phyloP scores from a whole-genome alignment of 179 eudicot genomes.

The Patellifolia procumbens region DNA sequence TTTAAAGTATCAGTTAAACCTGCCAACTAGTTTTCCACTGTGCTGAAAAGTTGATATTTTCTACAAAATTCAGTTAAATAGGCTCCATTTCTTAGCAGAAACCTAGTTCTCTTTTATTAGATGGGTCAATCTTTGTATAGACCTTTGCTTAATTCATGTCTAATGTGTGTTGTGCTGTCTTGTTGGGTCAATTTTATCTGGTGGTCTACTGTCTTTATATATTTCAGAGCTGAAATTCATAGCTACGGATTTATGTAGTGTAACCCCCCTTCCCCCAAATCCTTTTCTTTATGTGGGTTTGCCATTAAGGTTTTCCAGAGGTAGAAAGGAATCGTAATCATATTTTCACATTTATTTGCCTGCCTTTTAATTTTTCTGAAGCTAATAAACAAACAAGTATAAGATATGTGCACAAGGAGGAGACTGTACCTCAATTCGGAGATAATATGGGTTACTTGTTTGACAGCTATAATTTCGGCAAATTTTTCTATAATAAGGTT shows the following conservation, averaged over 20 bases:
- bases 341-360: not conserved
- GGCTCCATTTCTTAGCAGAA: not conserved
- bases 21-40: not conserved
- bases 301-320: not conserved
- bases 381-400: not conserved
- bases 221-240: not conserved
- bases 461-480: not conserved
- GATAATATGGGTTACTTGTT: not conserved
- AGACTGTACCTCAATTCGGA: not conserved
- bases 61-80: not conserved
- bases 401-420: not conserved
- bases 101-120: not conserved
- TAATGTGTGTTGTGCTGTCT: not conserved
- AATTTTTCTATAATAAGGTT: not conserved
- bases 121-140: not conserved
- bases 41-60: not conserved
- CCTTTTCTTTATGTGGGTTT: not conserved
- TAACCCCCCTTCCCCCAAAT: not conserved
- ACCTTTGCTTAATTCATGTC: not conserved
- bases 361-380: not conserved
- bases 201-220: not conserved
- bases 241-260: not conserved
- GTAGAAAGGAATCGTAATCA: not conserved
- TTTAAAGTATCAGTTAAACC: not conserved
- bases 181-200: not conserved